Percentiles rank a stretch among this genome's conserved stretches.
phyloP scores from a whole-genome alignment of 2,329 filamentous ascomycete genomes.

The Arthrocladium fulminans region DNA sequence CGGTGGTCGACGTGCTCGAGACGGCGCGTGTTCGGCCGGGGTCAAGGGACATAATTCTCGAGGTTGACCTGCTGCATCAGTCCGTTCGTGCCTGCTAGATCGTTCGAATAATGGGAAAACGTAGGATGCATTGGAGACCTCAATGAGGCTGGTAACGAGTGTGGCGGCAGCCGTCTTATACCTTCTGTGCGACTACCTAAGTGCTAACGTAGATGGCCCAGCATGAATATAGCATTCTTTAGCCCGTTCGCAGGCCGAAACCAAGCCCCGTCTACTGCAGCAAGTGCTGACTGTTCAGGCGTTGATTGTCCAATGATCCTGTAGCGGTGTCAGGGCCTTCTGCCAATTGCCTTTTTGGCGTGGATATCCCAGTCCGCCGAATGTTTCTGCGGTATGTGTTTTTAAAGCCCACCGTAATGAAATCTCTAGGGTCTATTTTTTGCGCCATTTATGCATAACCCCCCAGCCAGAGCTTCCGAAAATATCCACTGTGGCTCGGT shows the following conservation, averaged over 20 bases:
- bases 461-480: no score
- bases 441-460: no score
- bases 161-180: not conserved
- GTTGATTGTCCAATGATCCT: not conserved
- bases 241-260: not conserved
- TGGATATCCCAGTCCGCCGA: not conserved
- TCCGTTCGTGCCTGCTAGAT: not conserved
- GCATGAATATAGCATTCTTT: not conserved
- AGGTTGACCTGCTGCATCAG: slow-evolving; percentile 1
- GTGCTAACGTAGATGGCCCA: not conserved
- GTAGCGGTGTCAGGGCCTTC: not conserved
- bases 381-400: no score
- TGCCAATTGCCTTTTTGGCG: not conserved
- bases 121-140: slow-evolving; percentile 2
- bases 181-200: slow-evolving; percentile 2
- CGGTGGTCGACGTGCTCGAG: slow-evolving; percentile 19
- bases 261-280: not conserved
- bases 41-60: slow-evolving; percentile 7
- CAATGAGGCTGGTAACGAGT: not conserved
- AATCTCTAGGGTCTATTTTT: no score
- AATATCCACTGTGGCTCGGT: no score
- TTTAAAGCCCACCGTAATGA: no score
- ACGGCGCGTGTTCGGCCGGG: slow-evolving; percentile 16
- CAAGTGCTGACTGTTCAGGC: not conserved
- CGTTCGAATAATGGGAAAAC: not conserved